Percentiles rank a stretch among this genome's conserved stretches.
phyloP scores from a whole-genome alignment of 1,284 basidiomycete genomes.

The Waitea zeae region DNA sequence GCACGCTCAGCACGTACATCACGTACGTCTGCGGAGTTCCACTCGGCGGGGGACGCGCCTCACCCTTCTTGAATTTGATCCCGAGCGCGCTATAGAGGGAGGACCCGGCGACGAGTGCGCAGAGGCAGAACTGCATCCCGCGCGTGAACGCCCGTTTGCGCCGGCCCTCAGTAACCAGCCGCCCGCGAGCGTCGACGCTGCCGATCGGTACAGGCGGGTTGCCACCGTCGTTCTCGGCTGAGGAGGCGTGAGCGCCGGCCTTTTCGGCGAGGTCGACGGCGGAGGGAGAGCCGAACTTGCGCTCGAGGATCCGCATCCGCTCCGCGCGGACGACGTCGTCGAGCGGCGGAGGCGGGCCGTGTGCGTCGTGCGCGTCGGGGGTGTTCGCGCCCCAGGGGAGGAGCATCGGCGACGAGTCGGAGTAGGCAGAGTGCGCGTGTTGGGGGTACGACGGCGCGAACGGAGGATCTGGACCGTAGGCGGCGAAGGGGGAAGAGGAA shows the following conservation, averaged over 20 bases:
- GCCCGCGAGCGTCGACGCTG: conserved; percentile 35
- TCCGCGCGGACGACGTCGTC: conserved; percentile 41
- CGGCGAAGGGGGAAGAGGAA: no score
- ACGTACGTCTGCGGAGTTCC: conserved; percentile 34
- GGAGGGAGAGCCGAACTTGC: no score
- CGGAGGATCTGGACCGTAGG: no score
- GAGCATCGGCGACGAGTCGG: no score
- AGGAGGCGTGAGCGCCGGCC: no score
- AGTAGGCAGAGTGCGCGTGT: conserved; percentile 12
- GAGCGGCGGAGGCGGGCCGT: conserved; percentile 13
- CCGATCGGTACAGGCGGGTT: conserved; percentile 29
- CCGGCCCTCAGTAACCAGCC: conserved; percentile 41
- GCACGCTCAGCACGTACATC: conserved; percentile 36
- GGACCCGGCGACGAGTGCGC: no score
- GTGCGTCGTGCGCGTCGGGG: not conserved
- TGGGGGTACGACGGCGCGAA: conserved; percentile 9
- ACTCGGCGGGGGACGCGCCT: conserved; percentile 33
- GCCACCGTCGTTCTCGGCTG: no score
- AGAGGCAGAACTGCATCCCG: conserved; percentile 29
- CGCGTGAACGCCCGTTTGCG: conserved; percentile 34
- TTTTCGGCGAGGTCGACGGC: no score
- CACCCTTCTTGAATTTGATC: conserved; percentile 32
- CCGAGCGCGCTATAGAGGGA: no score
- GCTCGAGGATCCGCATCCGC: conserved; percentile 48
- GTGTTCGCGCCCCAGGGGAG: conserved; percentile 8